Conservation (phyloP, 2,329 filamentous ascomycete species). For the Albophoma yamanashiensis region DNA sequence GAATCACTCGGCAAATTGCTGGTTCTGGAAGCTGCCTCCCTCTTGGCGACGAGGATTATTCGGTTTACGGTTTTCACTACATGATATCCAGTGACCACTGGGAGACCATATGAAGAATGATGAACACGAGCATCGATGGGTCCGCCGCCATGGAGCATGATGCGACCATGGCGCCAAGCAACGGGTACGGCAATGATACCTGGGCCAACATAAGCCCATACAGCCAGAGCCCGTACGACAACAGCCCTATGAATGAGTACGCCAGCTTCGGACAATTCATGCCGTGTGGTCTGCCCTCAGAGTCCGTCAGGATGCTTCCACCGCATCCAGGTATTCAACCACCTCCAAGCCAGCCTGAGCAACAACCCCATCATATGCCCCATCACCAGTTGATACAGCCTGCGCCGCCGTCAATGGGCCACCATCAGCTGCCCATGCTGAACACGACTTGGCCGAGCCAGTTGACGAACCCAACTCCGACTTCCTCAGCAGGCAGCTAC, state of each 20-base stretch:
- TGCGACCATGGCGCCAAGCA: conserved; percentile 18
- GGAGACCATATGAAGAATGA: conserved; percentile 10
- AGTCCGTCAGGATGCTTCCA: conserved; percentile 44
- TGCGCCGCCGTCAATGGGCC: conserved; percentile 33
- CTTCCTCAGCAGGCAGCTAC: conserved; percentile 35
- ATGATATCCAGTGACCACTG: neutral
- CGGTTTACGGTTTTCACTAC: neutral
- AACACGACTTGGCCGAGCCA: conserved; percentile 74
- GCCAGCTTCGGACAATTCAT: conserved; percentile 45
- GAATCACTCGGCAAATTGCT: neutral
- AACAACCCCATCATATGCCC: conserved; percentile 12
- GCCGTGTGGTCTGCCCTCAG: conserved; percentile 38
- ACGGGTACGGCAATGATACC: conserved; percentile 28
- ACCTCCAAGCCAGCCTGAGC: conserved; percentile 9
- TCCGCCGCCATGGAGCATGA: conserved; percentile 20
- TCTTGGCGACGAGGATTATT: neutral
- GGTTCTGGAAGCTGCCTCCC: neutral
- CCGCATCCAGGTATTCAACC: conserved; percentile 28
- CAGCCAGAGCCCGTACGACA: conserved; percentile 43
- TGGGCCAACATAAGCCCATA: conserved; percentile 52
- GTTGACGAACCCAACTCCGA: conserved; percentile 56
- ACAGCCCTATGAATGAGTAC: conserved; percentile 55
- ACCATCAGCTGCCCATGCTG: conserved; percentile 54
- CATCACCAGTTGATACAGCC: conserved; percentile 22
- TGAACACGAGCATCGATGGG: conserved; percentile 21